Conservation (phyloP, 2,329 filamentous ascomycete genomes). For the Fusarium pseudonygamai region DNA sequence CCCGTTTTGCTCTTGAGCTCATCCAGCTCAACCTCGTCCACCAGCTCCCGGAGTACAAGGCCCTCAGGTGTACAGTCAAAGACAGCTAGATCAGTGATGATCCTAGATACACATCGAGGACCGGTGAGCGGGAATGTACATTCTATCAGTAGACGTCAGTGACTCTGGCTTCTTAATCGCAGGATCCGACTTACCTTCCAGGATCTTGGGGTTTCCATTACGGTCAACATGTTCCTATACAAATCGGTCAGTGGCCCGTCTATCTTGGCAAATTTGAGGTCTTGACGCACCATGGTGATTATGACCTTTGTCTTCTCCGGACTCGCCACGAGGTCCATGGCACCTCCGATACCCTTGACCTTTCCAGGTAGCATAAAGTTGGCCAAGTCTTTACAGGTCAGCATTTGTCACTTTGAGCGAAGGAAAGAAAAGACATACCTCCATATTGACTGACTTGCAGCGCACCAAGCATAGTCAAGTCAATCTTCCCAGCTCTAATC, state of each 20-base stretch:
- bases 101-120: slow-evolving; percentile 82
- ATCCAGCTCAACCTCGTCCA: neutral
- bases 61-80: slow-evolving; percentile 3
- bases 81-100: slow-evolving; percentile 77
- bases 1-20: neutral
- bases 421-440: neutral
- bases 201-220: slow-evolving; percentile 90
- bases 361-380: slow-evolving; percentile 94
- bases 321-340: slow-evolving; percentile 92
- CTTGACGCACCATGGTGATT: slow-evolving; percentile 72
- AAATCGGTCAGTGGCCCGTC: too few species aligned
- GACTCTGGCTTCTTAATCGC: neutral
- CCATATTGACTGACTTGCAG: slow-evolving; percentile 83
- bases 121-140: slow-evolving; percentile 91
- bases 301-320: slow-evolving; percentile 87
- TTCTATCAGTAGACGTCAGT: slow-evolving; percentile 15
- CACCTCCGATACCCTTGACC: slow-evolving; percentile 91
- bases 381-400: slow-evolving; percentile 68
- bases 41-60: neutral
- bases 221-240: slow-evolving; percentile 83
- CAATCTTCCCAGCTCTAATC: slow-evolving; percentile 83
- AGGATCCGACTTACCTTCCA: slow-evolving; percentile 68
- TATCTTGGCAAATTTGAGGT: too few species aligned
- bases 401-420: fast-evolving
- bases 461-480: slow-evolving; percentile 86